Evolutionary conservation across 441 rosid species (phyloP), one percentile per base, ranked within the genome.

Genomic region (Jatropha multifida): DNA sequence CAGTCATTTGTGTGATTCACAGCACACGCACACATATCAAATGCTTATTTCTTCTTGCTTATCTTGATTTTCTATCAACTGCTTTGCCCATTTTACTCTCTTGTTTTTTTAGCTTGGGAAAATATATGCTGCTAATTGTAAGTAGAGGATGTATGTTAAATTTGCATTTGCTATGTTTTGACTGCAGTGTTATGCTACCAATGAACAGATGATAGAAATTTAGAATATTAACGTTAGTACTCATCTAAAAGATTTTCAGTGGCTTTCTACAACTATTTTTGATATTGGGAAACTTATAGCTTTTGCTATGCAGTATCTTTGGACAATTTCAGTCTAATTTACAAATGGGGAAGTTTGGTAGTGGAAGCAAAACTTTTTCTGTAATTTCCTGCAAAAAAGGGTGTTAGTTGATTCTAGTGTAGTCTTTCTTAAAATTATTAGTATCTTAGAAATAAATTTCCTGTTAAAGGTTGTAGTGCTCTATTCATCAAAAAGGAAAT

Each of bases 1-100:
- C 55, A 81, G 78, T 74, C 32, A n/a, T 77, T 74, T 51, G 56
- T 5, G 7, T 52, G 7, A 4, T 17, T 14, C 56, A 52, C 56
- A 52, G 13, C n/a, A 52, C 20, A 52, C 7, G 23, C 3, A 56
- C 27, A 51, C 7, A 56, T 56, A 48, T 59, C 42, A 20, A 58
- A 20, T 23, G 27, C 62, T n/a, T 15, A 56, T 20, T 56, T 23
- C 1, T 41, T 20, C 40, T 44, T 20, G 32, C 41, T 13, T 32
- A 23, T 32, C 27, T 46, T 32, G 54, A 32, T 67, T 67, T 48
- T 23, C 13, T 26, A 51, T 49, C 41, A 32, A 68, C 56, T 27
- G 18, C 13, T 44, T 13, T 49, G 4, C 38, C 17, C 6, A 32
- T 44, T 23, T 18, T 15, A 20, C 55, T 66, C 2, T 9, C 13